Conservation (phyloP, 139 green algal species). For the Coelastrella sp. region DNA sequence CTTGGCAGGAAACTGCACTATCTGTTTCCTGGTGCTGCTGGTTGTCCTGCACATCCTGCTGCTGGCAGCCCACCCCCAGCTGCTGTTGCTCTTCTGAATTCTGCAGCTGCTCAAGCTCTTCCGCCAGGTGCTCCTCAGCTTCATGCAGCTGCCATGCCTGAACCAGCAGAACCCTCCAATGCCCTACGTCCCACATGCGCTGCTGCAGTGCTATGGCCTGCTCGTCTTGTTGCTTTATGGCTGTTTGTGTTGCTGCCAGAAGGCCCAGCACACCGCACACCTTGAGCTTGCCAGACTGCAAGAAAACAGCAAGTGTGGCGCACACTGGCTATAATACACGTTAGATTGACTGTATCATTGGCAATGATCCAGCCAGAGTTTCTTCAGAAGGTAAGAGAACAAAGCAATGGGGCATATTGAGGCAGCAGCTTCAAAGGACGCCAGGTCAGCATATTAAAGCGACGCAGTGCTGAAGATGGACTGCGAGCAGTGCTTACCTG, state of each 20-base stretch:
- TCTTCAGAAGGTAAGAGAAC: no score
- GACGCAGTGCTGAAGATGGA: neutral
- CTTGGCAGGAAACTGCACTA: no score
- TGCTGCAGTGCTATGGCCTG: conserved; percentile 4
- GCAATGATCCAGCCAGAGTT: no score
- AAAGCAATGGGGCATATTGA: no score
- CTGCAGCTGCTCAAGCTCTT: neutral
- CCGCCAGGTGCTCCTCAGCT: neutral
- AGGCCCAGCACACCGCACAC: conserved; percentile 23
- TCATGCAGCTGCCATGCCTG: neutral
- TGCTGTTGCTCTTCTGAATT: neutral
- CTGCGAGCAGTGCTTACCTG: neutral
- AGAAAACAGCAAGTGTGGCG: neutral
- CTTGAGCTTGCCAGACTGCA: conserved; percentile 32
- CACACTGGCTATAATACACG: no score
- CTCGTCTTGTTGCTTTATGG: neutral
- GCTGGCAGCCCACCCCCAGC: neutral
- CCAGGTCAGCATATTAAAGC: no score
- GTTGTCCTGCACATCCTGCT: neutral
- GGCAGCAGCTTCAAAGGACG: no score
- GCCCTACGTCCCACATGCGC: neutral
- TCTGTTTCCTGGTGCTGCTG: neutral
- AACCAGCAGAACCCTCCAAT: neutral
- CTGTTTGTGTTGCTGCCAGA: neutral
- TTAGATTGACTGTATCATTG: no score